These are phyloP conservation scores for Yarrowia osloensis DNA, from an alignment of 805 yeast genomes.

Conservation along the genomic window DNA sequence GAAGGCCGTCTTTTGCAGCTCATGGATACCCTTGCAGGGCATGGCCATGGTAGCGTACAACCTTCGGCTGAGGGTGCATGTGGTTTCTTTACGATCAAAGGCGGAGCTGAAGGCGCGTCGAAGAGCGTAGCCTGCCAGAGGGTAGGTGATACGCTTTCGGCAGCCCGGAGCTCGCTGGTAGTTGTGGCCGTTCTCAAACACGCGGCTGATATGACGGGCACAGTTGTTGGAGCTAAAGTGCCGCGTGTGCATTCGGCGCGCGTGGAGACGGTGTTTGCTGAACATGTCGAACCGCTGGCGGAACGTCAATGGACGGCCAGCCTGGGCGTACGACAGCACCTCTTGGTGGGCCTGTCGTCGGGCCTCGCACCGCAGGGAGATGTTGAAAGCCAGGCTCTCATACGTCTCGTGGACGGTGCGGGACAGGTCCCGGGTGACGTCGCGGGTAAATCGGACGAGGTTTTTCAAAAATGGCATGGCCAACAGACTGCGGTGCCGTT, in stretches of 20 bases:
- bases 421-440: slow-evolving; percentile 6
- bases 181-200: slow-evolving; percentile 13
- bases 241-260: slow-evolving; percentile 5
- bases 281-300: slow-evolving; percentile 11
- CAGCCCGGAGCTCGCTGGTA: slow-evolving; percentile 12
- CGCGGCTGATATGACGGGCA: neutral
- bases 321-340: neutral
- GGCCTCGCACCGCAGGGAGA: slow-evolving; percentile 12
- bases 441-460: slow-evolving; percentile 10
- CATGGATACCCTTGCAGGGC: slow-evolving; percentile 9
- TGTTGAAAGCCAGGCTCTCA: slow-evolving; percentile 3
- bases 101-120: neutral
- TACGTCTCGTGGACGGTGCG: slow-evolving; percentile 19
- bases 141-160: neutral
- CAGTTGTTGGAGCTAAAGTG: slow-evolving; percentile 23
- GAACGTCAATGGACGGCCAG: slow-evolving; percentile 16
- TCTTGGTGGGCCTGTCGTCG: slow-evolving; percentile 8
- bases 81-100: neutral
- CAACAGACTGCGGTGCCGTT: neutral
- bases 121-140: slow-evolving; percentile 1
- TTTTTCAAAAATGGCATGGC: slow-evolving; percentile 26
- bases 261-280: slow-evolving; percentile 2
- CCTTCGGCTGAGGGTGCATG: neutral
- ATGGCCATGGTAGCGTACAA: slow-evolving; percentile 28
- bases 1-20: slow-evolving; percentile 1